Conservation (phyloP, 352 stramenopile genomes). For the Phytophthora pseudosyringae region DNA sequence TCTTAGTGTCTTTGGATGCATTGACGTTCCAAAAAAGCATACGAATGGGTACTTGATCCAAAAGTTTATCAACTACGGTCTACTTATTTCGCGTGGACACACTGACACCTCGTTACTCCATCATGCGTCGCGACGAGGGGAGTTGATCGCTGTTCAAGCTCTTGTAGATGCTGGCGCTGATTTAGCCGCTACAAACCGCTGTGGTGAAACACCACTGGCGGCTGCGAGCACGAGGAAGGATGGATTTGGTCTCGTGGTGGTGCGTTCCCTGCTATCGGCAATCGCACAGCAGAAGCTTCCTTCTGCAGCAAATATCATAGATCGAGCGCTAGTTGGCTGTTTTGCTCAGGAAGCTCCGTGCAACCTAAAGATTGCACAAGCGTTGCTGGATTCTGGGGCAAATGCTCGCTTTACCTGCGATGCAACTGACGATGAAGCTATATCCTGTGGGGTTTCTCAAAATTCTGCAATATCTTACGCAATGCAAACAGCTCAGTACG, state of each 20-base stretch:
- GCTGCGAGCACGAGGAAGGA: conserved; percentile 53
- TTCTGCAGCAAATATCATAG: conserved; percentile 16
- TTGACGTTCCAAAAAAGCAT: conserved; percentile 37
- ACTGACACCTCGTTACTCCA: conserved; percentile 50
- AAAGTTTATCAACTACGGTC: conserved; percentile 57
- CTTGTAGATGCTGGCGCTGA: conserved; percentile 50
- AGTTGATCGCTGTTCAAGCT: conserved; percentile 44
- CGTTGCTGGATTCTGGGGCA: conserved; percentile 48
- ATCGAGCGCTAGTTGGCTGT: conserved; percentile 48
- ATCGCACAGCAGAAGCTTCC: conserved; percentile 7
- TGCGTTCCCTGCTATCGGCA: conserved; percentile 35
- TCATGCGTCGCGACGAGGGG: conserved; percentile 40
- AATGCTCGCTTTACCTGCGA: conserved; percentile 34
- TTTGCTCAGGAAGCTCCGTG: conserved; percentile 43
- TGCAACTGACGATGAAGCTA: conserved; percentile 12
- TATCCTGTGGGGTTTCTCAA: background rate
- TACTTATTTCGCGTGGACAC: conserved; percentile 25
- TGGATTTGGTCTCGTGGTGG: conserved; percentile 37
- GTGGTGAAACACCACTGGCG: conserved; percentile 41
- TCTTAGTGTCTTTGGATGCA: conserved; percentile 59
- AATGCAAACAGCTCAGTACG: conserved; percentile 44
- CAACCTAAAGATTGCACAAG: conserved; percentile 50
- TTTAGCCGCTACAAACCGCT: conserved; percentile 34
- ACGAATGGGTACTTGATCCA: conserved; percentile 50
- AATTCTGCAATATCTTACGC: conserved; percentile 46